Evolutionary conservation across 805 yeast species (phyloP).

Genomic region (Jamesozyma hellenica): DNA sequence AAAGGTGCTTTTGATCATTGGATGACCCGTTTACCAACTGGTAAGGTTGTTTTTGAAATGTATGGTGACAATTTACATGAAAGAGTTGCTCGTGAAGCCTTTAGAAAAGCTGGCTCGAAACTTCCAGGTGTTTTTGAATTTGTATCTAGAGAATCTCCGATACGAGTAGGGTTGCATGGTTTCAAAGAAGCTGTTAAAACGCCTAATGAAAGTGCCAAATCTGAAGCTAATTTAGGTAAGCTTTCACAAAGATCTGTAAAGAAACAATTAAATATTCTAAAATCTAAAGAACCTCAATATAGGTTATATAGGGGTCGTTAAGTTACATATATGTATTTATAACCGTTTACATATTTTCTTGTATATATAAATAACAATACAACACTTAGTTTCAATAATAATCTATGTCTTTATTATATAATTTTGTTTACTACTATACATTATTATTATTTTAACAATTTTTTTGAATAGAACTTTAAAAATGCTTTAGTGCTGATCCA

Average conservation of each 20-base stretch:
- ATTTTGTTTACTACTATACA: neutral
- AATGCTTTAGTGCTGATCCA: slow-evolving; percentile 34
- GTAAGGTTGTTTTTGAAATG: slow-evolving; percentile 83
- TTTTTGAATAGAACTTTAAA: too few species aligned
- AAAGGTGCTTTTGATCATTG: slow-evolving; percentile 96
- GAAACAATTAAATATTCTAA: slow-evolving; percentile 46
- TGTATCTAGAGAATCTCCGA: slow-evolving; percentile 49
- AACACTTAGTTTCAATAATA: neutral
- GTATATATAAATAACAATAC: slow-evolving; percentile 6
- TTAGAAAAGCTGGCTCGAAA: slow-evolving; percentile 82
- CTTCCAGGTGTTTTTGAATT: slow-evolving; percentile 90
- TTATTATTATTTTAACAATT: too few species aligned
- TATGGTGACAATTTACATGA: slow-evolving; percentile 70
- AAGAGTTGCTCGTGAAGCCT: slow-evolving; percentile 79
- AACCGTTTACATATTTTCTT: slow-evolving; percentile 1
- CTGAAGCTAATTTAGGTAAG: slow-evolving; percentile 39
- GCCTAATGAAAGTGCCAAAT: slow-evolving; percentile 28
- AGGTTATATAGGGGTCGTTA: slow-evolving; percentile 55
- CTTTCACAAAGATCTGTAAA: slow-evolving; percentile 54
- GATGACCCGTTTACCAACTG: slow-evolving; percentile 94
- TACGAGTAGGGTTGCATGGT: slow-evolving; percentile 61
- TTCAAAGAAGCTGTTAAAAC: slow-evolving; percentile 35
- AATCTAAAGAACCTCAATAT: slow-evolving; percentile 43
- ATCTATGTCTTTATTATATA: neutral
- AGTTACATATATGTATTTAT: slow-evolving; percentile 1